Conservation (phyloP, 257 asterid species). For the Gynochthodes officinalis region DNA sequence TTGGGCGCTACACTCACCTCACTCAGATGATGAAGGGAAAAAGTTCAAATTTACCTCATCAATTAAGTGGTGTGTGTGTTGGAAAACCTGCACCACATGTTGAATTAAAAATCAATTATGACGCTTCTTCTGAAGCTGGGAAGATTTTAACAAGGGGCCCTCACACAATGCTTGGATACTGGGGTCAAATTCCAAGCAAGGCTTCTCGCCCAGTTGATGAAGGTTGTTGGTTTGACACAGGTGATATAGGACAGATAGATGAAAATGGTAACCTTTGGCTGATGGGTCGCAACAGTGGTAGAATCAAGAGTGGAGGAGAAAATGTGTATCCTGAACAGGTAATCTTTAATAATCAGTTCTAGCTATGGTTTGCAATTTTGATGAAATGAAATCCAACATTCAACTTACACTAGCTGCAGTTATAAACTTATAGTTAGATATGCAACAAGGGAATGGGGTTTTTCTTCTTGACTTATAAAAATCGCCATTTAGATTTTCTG, state of each 20-base stretch:
- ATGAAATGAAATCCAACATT: background rate
- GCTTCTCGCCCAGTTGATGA: slow-evolving; percentile 25
- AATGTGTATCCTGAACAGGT: slow-evolving; percentile 90
- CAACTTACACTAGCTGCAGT: background rate
- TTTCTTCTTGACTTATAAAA: no score
- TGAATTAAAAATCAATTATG: slow-evolving; percentile 43
- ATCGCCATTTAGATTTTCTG: no score
- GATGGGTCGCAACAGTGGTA: slow-evolving; percentile 71
- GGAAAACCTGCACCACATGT: slow-evolving; percentile 85
- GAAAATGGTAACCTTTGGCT: slow-evolving; percentile 82
- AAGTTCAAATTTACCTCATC: slow-evolving; percentile 23
- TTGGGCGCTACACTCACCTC: slow-evolving; percentile 19
- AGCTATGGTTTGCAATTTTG: background rate
- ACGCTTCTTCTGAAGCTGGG: slow-evolving; percentile 42
- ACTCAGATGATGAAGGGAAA: slow-evolving; percentile 14
- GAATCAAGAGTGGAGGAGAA: slow-evolving; percentile 94
- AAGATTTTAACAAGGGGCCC: slow-evolving; percentile 79
- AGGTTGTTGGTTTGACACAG: slow-evolving; percentile 82
- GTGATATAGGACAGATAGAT: slow-evolving; percentile 74
- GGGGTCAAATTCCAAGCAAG: slow-evolving; percentile 54
- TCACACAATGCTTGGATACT: slow-evolving; percentile 80
- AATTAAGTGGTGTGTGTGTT: slow-evolving; percentile 54
- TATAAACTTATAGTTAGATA: background rate
- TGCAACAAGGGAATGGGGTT: no score
- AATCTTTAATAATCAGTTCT: background rate